These are phyloP conservation scores for Dentipellis sp. DNA, from an alignment of 768 basidiomycete genomes.

Conservation along the genomic window DNA sequence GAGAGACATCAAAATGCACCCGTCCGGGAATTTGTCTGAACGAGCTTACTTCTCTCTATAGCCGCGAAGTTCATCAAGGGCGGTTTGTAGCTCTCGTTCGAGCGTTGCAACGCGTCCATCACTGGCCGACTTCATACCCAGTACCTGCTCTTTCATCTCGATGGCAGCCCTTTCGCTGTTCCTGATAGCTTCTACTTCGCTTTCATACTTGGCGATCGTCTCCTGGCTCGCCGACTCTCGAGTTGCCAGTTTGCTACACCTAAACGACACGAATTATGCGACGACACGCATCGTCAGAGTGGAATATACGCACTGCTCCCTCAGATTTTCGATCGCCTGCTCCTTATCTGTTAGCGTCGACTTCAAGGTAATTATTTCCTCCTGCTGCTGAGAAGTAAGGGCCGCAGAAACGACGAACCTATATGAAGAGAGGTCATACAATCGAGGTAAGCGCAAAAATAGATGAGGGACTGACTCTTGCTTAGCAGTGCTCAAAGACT, in stretches of 20 bases:
- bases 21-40: too few relatives aligned
- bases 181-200: background rate
- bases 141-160: background rate
- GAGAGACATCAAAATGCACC: background rate
- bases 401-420: too few relatives aligned
- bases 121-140: background rate
- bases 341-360: background rate
- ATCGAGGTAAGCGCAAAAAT: too few relatives aligned
- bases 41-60: conserved; percentile 5
- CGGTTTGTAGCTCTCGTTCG: conserved; percentile 1
- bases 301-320: background rate
- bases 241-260: background rate
- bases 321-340: background rate
- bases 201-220: background rate
- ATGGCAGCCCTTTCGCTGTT: background rate
- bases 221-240: background rate
- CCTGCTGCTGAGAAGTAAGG: background rate
- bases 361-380: background rate
- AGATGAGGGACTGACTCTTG: conserved; percentile 9
- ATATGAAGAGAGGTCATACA: too few relatives aligned
- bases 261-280: background rate
- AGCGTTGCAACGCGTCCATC: background rate
- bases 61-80: conserved; percentile 2
- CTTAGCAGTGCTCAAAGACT: conserved; percentile 4
- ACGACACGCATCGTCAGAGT: too few relatives aligned